phyloP scores from a whole-genome alignment of 75 land plant genomes.

The Sequoia sempervirens region DNA sequence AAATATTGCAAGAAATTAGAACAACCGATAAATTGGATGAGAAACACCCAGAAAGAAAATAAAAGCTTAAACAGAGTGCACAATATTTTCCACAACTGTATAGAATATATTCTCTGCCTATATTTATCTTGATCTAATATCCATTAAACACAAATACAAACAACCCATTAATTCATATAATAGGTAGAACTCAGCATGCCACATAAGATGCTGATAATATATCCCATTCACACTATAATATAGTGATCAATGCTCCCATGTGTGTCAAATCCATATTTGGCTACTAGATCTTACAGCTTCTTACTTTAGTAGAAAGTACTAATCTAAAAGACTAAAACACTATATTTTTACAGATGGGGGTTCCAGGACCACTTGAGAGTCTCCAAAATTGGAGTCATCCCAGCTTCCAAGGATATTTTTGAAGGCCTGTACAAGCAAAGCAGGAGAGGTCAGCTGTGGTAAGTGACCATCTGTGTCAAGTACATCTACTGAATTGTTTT shows the following conservation, averaged over 20 bases:
- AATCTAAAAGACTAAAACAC: background rate
- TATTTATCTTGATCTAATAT: background rate
- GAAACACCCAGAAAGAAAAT: background rate
- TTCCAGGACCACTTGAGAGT: background rate
- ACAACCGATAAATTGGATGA: background rate
- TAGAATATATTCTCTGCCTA: background rate
- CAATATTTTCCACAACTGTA: background rate
- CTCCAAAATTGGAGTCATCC: background rate
- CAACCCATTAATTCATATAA: too few species aligned
- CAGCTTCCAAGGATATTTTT: background rate
- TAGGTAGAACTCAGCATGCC: too few species aligned
- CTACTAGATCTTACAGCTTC: background rate
- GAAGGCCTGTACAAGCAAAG: background rate
- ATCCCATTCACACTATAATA: background rate
- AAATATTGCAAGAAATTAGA: background rate
- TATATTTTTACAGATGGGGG: background rate
- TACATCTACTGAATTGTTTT: background rate
- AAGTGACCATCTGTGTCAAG: slow-evolving; percentile 6
- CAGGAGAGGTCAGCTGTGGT: background rate
- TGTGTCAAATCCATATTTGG: background rate
- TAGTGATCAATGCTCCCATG: background rate
- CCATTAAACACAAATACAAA: background rate
- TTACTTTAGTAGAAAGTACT: background rate
- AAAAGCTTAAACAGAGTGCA: too few species aligned
- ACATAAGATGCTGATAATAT: too few species aligned